Percentiles rank a stretch among this genome's conserved stretches.
Conservation (phyloP, 2,329 filamentous ascomycete genomes). For the Emmonsia crescens region DNA sequence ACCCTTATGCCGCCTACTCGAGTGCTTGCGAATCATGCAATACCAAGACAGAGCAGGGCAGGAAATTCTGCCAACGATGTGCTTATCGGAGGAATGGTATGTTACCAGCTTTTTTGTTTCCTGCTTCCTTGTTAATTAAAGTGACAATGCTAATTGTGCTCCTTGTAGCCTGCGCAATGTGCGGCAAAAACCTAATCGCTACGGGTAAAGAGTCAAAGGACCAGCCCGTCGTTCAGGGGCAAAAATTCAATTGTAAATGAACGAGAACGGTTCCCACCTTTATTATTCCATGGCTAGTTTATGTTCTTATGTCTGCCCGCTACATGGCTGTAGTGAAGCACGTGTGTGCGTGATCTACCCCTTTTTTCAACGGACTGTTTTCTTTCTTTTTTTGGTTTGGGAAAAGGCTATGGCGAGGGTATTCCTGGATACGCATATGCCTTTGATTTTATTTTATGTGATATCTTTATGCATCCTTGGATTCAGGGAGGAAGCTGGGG, state of each 20-base stretch:
- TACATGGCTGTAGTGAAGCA: background rate
- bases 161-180: constrained; percentile 49
- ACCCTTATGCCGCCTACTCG: constrained; percentile 54
- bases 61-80: constrained; percentile 51
- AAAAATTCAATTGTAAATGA: constrained; percentile 42
- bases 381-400: background rate
- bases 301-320: background rate
- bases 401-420: background rate
- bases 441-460: background rate
- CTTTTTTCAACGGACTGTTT: background rate
- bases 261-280: background rate
- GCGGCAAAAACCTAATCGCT: constrained; percentile 44
- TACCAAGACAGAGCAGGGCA: constrained; percentile 51
- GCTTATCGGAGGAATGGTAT: constrained; percentile 52
- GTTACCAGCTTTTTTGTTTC: constrained; percentile 16
- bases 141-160: constrained; percentile 10
- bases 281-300: background rate
- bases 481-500: background rate
- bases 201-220: constrained; percentile 33
- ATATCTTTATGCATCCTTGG: background rate
- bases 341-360: too few relatives aligned
- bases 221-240: constrained; percentile 46
- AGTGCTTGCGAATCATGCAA: constrained; percentile 53
- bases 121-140: background rate
- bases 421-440: background rate